Conservation (phyloP, 2,329 filamentous ascomycete genomes). For the Aspergillus carbonarius region DNA sequence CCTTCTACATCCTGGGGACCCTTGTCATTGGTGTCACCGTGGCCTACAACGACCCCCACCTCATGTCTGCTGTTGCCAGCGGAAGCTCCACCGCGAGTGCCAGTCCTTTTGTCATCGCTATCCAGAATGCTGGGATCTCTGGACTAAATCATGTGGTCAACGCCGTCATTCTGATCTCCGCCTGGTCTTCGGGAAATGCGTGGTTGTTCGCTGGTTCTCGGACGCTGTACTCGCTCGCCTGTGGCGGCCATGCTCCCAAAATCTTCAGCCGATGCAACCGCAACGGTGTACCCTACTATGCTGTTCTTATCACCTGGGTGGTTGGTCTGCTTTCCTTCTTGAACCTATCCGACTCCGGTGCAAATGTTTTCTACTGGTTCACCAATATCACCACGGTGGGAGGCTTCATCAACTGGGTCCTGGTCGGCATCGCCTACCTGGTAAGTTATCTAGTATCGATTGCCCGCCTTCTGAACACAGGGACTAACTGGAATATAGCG, state of each 20-base stretch:
- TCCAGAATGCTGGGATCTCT: constrained; percentile 63
- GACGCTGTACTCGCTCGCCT: constrained; percentile 51
- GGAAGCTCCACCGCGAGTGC: constrained; percentile 36
- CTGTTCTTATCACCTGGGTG: constrained; percentile 43
- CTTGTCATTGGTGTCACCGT: constrained; percentile 55
- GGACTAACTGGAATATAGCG: constrained; percentile 40
- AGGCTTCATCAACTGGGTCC: constrained; percentile 42
- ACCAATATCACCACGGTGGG: constrained; percentile 42
- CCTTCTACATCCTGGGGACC: constrained; percentile 58
- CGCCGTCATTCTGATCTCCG: constrained; percentile 69
- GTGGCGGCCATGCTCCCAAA: constrained; percentile 38
- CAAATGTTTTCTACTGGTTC: constrained; percentile 44
- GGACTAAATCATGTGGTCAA: constrained; percentile 71
- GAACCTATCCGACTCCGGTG: constrained; percentile 36
- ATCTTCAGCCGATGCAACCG: constrained; percentile 43
- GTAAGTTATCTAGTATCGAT: constrained; percentile 24
- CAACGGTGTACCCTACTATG: constrained; percentile 55
- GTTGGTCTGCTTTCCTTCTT: constrained; percentile 37
- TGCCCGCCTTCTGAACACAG: no score
- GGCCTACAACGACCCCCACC: constrained; percentile 16
- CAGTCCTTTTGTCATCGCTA: constrained; percentile 68
- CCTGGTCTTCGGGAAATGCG: constrained; percentile 67
- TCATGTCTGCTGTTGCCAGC: constrained; percentile 46
- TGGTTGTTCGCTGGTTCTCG: constrained; percentile 56
- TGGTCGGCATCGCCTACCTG: constrained; percentile 47